phyloP scores from a whole-genome alignment of 306 rosid species.

The Prunus davidiana region DNA sequence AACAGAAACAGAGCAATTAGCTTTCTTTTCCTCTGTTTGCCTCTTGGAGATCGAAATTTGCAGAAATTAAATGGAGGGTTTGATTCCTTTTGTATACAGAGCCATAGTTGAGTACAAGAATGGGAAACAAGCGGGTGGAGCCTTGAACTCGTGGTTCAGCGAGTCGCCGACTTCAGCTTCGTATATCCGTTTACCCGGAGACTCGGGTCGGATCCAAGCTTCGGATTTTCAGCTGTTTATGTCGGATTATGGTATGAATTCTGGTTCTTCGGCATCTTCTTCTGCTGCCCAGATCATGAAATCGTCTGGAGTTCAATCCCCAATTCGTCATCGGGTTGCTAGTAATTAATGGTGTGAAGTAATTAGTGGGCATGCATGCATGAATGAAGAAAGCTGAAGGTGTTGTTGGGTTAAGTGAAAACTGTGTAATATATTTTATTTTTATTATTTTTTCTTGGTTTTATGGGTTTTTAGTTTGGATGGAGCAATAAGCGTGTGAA shows the following conservation, averaged over 20 bases:
- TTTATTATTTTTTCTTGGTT: not conserved
- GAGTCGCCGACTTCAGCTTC: conserved; percentile 57
- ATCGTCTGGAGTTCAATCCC: conserved; percentile 59
- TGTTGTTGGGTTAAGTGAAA: not conserved
- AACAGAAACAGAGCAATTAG: conserved; percentile 11
- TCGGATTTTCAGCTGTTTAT: conserved; percentile 32
- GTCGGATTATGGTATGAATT: conserved; percentile 23
- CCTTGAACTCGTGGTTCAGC: conserved; percentile 52
- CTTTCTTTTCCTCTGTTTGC: conserved; percentile 13
- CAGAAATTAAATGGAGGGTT: conserved; percentile 65
- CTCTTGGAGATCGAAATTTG: not conserved
- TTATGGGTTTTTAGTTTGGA: conserved; percentile 20
- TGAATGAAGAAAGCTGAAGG: conserved; percentile 34
- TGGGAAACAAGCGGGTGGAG: conserved; percentile 33
- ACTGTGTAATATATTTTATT: not conserved
- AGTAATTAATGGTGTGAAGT: conserved; percentile 3
- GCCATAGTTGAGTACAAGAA: conserved; percentile 70
- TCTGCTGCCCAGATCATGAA: conserved; percentile 41
- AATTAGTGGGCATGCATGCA: conserved; percentile 3
- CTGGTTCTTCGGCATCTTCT: conserved; percentile 40
- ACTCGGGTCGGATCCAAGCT: conserved; percentile 32
- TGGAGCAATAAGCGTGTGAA: conserved; percentile 34
- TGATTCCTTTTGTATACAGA: conserved; percentile 80
- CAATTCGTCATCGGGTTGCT: conserved; percentile 49
- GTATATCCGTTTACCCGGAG: conserved; percentile 39